A percentile compares a stretch with the other conserved stretches of the same genome.
These are phyloP conservation scores for Amyloporia xantha DNA, from an alignment of 768 basidiomycete species.

Conservation along the genomic window DNA sequence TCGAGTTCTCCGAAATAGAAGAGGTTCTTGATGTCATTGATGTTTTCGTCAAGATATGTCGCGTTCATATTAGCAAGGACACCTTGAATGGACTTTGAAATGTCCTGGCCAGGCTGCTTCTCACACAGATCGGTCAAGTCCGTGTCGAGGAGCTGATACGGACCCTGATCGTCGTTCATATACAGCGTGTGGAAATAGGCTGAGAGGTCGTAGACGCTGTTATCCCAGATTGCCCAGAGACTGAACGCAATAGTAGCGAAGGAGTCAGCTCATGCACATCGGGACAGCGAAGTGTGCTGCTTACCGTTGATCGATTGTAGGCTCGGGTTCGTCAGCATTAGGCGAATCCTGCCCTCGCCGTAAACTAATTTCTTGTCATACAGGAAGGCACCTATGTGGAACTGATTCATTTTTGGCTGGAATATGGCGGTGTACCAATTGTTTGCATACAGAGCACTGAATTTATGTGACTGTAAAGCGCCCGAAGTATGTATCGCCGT, in stretches of 20 bases:
- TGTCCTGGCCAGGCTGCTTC: conserved; percentile 65
- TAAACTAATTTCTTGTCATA: conserved; percentile 41
- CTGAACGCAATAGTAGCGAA: too few relatives aligned
- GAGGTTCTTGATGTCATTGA: conserved; percentile 88
- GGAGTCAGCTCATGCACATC: too few relatives aligned
- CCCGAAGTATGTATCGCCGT: conserved; percentile 78
- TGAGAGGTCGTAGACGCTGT: conserved; percentile 38
- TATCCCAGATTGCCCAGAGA: conserved; percentile 78
- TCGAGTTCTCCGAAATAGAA: conserved; percentile 91
- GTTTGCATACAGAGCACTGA: conserved; percentile 36
- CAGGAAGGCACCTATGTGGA: conserved; percentile 79
- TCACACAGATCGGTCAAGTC: too few relatives aligned
- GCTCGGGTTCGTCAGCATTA: not conserved
- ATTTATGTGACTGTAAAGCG: conserved; percentile 34
- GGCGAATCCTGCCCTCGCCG: conserved; percentile 31
- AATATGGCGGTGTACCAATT: conserved; percentile 80
- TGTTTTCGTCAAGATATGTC: conserved; percentile 67
- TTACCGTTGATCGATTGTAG: conserved; percentile 40
- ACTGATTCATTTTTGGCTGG: conserved; percentile 67
- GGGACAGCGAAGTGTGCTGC: conserved; percentile 14
- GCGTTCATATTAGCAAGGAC: conserved; percentile 49
- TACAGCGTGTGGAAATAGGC: conserved; percentile 45
- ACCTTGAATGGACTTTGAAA: conserved; percentile 66
- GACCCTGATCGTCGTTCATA: too few relatives aligned
- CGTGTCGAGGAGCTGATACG: too few relatives aligned